phyloP scores from a whole-genome alignment of 2,329 filamentous ascomycete genomes.

The Plenodomus biglobosus region DNA sequence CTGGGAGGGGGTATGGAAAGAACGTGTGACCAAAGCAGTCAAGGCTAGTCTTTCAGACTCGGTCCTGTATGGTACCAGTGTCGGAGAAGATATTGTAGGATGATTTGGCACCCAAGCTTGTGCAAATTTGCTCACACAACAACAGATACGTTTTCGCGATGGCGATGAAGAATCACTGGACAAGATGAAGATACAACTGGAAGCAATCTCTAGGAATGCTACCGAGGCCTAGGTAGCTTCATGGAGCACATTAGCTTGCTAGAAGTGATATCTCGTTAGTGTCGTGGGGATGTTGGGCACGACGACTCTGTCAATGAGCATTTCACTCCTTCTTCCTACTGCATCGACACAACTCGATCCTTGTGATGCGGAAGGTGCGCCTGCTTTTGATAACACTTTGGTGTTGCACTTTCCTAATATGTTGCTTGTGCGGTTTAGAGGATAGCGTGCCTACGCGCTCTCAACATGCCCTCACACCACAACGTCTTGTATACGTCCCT shows the following conservation, averaged over 20 bases:
- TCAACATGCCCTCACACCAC: no score
- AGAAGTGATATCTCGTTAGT: no score
- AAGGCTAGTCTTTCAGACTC: constrained; percentile 75
- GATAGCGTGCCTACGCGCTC: background rate
- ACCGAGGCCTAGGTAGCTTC: background rate
- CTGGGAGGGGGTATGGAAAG: constrained; percentile 97
- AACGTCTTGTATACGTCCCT: background rate
- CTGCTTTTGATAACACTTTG: background rate
- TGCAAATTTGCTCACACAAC: constrained; percentile 5
- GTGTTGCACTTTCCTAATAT: no score
- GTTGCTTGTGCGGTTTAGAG: background rate
- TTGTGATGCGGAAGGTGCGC: background rate
- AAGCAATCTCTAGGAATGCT: constrained; percentile 2
- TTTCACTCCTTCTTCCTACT: no score
- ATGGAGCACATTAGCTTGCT: background rate
- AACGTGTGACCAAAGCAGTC: constrained; percentile 78
- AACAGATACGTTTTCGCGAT: constrained; percentile 45
- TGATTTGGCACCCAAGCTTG: background rate
- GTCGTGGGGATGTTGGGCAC: no score
- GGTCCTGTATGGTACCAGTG: constrained; percentile 70
- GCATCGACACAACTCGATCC: no score
- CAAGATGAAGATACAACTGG: constrained; percentile 36
- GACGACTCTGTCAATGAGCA: no score
- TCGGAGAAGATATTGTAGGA: constrained; percentile 70
- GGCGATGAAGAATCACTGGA: constrained; percentile 37